Conservation (phyloP, 768 basidiomycete species). For the Auriscalpium orientale region DNA sequence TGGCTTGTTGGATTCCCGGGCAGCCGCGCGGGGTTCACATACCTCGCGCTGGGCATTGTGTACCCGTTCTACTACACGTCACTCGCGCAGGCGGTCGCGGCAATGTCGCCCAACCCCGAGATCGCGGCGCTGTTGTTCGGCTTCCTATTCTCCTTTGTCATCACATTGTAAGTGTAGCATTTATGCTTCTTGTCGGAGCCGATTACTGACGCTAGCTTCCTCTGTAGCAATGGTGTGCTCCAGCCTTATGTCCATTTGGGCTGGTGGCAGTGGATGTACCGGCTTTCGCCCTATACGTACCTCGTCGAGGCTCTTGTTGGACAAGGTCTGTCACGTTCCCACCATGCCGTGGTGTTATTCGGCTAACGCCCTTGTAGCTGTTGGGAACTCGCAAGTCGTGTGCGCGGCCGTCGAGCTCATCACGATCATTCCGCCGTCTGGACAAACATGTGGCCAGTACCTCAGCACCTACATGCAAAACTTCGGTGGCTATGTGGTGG, state of each 20-base stretch:
- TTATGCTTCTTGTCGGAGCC: not conserved
- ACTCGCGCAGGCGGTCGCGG: constrained; percentile 33
- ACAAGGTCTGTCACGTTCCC: constrained; percentile 31
- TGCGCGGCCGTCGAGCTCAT: constrained; percentile 63
- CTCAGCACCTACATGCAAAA: constrained; percentile 32
- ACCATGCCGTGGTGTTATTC: not conserved
- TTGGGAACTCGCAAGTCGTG: constrained; percentile 40
- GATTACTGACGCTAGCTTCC: not conserved
- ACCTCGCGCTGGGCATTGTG: constrained; percentile 28
- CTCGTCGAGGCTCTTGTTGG: constrained; percentile 33
- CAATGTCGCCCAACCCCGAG: constrained; percentile 33
- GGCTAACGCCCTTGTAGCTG: constrained; percentile 25
- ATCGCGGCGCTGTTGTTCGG: constrained; percentile 34
- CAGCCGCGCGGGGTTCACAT: constrained; percentile 33
- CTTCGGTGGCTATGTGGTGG: constrained; percentile 41
- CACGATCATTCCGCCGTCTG: constrained; percentile 38
- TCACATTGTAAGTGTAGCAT: constrained; percentile 31
- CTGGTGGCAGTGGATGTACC: constrained; percentile 40
- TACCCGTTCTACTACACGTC: constrained; percentile 40
- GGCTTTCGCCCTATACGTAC: constrained; percentile 28
- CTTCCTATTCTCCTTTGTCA: constrained; percentile 31
- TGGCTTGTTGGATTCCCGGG: constrained; percentile 36
- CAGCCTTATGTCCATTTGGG: constrained; percentile 37
- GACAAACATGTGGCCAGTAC: constrained; percentile 41
- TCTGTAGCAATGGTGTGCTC: constrained; percentile 36